phyloP scores from a whole-genome alignment of 257 asterid species.

The Coffea canephora region DNA sequence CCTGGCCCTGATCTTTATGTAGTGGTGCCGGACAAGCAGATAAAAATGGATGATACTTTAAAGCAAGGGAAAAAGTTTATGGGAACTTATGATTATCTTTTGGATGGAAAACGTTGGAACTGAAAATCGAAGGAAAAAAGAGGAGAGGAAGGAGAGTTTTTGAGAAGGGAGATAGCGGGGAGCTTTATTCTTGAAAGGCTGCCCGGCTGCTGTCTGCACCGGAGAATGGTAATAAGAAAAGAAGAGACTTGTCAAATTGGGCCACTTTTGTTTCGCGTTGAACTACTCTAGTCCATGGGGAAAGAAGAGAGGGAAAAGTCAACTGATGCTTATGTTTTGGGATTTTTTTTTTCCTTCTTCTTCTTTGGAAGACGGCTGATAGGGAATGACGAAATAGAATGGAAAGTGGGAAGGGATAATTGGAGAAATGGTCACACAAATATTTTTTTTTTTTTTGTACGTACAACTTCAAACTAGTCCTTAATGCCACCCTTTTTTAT shows the following conservation, averaged over 20 bases:
- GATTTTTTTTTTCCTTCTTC: neutral
- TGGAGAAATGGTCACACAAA: neutral
- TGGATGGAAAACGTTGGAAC: neutral
- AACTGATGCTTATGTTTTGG: conserved; percentile 22
- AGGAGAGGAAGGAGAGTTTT: neutral
- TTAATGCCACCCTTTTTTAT: neutral
- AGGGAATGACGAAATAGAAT: neutral
- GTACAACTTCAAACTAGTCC: neutral
- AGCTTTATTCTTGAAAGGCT: conserved; percentile 14
- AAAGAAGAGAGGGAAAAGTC: conserved; percentile 36
- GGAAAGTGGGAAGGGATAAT: conserved; percentile 2
- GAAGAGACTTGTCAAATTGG: conserved; percentile 37
- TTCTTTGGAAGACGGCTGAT: neutral
- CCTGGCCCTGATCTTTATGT: neutral
- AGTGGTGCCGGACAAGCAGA: neutral
- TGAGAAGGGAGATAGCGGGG: conserved; percentile 3
- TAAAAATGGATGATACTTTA: neutral
- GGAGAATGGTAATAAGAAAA: neutral
- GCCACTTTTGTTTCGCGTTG: neutral
- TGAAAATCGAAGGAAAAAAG: neutral
- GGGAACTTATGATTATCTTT: neutral
- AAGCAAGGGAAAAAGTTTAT: neutral
- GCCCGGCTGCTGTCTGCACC: neutral
- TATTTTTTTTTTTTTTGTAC: too few relatives aligned
- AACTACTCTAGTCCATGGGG: conserved; percentile 1